phyloP scores from a whole-genome alignment of 371 early-diverging fungal genomes.

The Massospora cicadina region DNA sequence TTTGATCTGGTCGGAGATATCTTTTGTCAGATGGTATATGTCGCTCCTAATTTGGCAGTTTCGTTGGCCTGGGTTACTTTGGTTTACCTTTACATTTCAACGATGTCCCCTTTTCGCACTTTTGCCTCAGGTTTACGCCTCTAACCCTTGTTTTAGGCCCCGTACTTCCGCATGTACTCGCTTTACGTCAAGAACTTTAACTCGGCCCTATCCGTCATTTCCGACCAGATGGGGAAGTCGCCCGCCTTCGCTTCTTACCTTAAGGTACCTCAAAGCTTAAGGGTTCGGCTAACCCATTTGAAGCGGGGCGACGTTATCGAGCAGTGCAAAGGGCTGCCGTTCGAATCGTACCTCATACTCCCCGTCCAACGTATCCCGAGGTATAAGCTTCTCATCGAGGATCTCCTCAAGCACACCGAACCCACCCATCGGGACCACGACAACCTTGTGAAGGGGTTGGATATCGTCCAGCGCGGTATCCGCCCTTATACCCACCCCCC shows the following conservation, averaged over 20 bases:
- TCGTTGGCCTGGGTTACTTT: too few species aligned
- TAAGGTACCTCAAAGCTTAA: constrained; percentile 17
- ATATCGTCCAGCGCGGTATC: constrained; percentile 24
- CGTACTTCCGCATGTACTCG: constrained; percentile 49
- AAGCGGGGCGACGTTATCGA: constrained; percentile 19
- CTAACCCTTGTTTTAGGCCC: constrained; percentile 20
- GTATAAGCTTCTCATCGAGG: constrained; percentile 52
- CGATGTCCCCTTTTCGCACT: too few species aligned
- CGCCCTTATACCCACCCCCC: constrained; percentile 2
- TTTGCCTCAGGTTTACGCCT: too few species aligned
- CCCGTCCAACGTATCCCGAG: constrained; percentile 72
- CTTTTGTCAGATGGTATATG: constrained; percentile 33
- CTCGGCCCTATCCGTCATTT: constrained; percentile 20
- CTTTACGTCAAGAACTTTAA: constrained; percentile 30
- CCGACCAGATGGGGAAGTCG: constrained; percentile 18
- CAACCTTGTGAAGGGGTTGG: constrained; percentile 31
- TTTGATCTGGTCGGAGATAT: constrained; percentile 43
- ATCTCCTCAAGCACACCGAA: constrained; percentile 39
- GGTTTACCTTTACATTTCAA: too few species aligned
- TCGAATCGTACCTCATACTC: constrained; percentile 57
- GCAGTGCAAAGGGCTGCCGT: constrained; percentile 35
- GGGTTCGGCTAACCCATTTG: background rate
- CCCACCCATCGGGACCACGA: constrained; percentile 37
- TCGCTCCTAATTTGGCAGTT: too few species aligned
- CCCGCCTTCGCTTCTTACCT: constrained; percentile 21